Percentiles rank a stretch among this genome's conserved stretches.
Evolutionary conservation across 225 moss, liverwort and hornwort species (phyloP).

Genomic region (Takakia lepidozioides): DNA sequence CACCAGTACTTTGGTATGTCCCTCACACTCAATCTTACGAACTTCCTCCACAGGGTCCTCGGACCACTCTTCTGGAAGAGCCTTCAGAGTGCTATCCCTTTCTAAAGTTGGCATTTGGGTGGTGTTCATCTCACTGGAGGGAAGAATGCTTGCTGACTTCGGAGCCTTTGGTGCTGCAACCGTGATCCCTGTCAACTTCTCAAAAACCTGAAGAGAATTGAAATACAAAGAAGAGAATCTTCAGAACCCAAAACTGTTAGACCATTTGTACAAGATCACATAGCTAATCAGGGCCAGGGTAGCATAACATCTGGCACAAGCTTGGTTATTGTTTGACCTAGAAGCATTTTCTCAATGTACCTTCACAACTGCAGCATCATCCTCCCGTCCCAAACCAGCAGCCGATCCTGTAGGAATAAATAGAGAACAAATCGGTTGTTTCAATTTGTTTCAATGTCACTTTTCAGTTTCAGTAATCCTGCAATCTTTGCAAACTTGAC

Average conservation of each 20-base stretch:
- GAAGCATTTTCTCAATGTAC: no score
- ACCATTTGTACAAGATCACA: neutral
- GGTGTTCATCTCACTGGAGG: slow-evolving; percentile 6
- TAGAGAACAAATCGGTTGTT: no score
- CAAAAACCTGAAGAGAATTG: slow-evolving; percentile 51
- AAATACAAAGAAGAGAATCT: slow-evolving; percentile 1
- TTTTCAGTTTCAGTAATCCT: no score
- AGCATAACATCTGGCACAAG: no score
- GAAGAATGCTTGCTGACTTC: slow-evolving; percentile 8
- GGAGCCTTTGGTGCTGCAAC: slow-evolving; percentile 37
- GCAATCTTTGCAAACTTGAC: no score
- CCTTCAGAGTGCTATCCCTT: slow-evolving; percentile 48
- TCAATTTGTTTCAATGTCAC: no score
- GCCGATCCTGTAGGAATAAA: slow-evolving; percentile 45
- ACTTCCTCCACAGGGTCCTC: slow-evolving; percentile 70
- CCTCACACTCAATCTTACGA: slow-evolving; percentile 47
- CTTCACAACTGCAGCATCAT: slow-evolving; percentile 95
- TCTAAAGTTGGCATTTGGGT: slow-evolving; percentile 34
- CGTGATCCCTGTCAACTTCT: slow-evolving; percentile 64
- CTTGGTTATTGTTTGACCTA: no score
- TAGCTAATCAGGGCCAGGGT: no score
- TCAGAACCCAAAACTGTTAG: neutral
- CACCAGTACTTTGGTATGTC: slow-evolving; percentile 71
- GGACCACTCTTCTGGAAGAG: slow-evolving; percentile 79
- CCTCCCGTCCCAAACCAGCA: slow-evolving; percentile 73